phyloP scores from a whole-genome alignment of 2,329 filamentous ascomycete genomes.

The Alternaria angustiovoidea region DNA sequence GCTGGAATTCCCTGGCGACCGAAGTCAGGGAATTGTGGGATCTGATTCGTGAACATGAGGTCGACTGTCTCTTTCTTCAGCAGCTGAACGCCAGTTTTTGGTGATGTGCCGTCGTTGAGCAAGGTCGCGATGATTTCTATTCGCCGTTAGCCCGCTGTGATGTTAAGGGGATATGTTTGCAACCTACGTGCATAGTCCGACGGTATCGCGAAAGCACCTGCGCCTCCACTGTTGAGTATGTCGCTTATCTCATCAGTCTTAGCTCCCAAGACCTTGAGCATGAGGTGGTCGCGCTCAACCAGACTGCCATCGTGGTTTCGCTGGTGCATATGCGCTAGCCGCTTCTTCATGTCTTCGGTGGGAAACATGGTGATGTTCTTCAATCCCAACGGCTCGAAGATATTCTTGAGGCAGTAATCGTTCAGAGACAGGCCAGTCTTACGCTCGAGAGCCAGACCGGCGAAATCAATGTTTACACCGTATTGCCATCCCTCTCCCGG shows the following conservation, averaged over 20 bases:
- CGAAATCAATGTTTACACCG: conserved; percentile 56
- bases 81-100: conserved; percentile 62
- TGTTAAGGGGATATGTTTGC: background rate
- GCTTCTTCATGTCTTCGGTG: conserved; percentile 61
- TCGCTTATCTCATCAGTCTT: conserved; percentile 52
- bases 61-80: conserved; percentile 66
- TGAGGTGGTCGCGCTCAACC: conserved; percentile 59
- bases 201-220: conserved; percentile 66
- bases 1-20: conserved; percentile 55
- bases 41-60: conserved; percentile 70
- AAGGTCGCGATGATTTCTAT: conserved; percentile 67
- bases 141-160: conserved; percentile 12
- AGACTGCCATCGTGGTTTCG: conserved; percentile 55
- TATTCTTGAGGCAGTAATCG: conserved; percentile 55
- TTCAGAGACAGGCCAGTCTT: conserved; percentile 54
- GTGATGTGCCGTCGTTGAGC: conserved; percentile 69
- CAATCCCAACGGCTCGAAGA: conserved; percentile 55
- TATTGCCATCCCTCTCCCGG: conserved; percentile 69
- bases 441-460: conserved; percentile 56
- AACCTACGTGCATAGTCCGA: conserved; percentile 66
- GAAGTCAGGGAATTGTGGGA: conserved; percentile 62
- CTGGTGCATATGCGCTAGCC: conserved; percentile 65
- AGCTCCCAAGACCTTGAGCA: conserved; percentile 58
- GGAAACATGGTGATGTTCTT: conserved; percentile 66
- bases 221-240: conserved; percentile 67